Percentiles rank a stretch among this genome's conserved stretches.
These are phyloP conservation scores for Cantharellus cinnabarinus DNA, from an alignment of 768 basidiomycete genomes.

Conservation along the genomic window DNA sequence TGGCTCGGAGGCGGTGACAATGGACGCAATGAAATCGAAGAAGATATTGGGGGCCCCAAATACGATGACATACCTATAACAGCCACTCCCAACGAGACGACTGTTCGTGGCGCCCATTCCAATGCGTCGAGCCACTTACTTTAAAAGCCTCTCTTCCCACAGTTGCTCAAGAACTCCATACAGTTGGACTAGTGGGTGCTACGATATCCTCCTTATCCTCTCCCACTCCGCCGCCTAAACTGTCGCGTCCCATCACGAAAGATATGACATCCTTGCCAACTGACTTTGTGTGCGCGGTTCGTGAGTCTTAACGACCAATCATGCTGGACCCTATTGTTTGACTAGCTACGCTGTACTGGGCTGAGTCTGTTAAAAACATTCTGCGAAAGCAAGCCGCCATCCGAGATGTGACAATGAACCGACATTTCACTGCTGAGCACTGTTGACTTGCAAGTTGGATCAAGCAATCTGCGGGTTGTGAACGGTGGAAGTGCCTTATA, in stretches of 20 bases:
- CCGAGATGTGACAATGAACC: not conserved
- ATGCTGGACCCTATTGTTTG: conserved; percentile 56
- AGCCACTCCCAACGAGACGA: conserved; percentile 13
- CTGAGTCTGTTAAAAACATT: conserved; percentile 64
- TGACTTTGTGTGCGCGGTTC: conserved; percentile 53
- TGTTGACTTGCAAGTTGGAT: conserved; percentile 2
- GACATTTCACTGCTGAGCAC: not conserved
- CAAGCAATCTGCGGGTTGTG: conserved; percentile 49
- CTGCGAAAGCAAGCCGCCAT: conserved; percentile 47
- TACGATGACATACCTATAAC: conserved; percentile 32
- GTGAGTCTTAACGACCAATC: not conserved
- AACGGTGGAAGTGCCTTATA: conserved; percentile 47
- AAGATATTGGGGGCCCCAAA: conserved; percentile 39
- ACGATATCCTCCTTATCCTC: not conserved
- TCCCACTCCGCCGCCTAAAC: conserved; percentile 26
- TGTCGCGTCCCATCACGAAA: conserved; percentile 45
- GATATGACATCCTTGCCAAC: conserved; percentile 76
- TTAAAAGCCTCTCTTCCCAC: not conserved
- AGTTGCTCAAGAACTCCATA: not conserved
- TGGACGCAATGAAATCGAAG: conserved; percentile 19
- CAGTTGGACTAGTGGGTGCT: not conserved
- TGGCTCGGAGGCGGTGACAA: conserved; percentile 37
- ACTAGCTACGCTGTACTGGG: conserved; percentile 87
- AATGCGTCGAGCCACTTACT: not conserved
- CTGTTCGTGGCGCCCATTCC: not conserved